These are phyloP conservation scores for grape (Vitis vinifera) DNA, from an alignment of 164 flowering plant species.

Conservation along the genomic window DNA sequence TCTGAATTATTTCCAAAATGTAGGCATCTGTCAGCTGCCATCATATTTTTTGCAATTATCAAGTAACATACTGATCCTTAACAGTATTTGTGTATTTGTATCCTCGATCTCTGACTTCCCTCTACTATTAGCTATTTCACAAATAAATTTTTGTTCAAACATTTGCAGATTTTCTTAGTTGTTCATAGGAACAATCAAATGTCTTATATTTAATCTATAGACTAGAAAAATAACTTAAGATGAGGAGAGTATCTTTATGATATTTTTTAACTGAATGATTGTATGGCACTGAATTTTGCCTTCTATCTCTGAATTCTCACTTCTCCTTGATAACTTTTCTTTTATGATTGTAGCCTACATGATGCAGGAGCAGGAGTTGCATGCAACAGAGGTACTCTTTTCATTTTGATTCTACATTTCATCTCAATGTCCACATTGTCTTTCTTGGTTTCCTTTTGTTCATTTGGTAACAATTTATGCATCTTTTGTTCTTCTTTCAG, in stretches of 20 bases:
- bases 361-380: conserved; percentile 90
- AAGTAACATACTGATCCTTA: too few relatives aligned
- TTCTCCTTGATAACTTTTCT: conserved; percentile 1
- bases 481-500: conserved; percentile 29
- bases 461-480: not conserved
- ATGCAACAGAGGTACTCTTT: conserved; percentile 90
- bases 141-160: not conserved
- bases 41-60: conserved; percentile 1
- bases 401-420: not conserved
- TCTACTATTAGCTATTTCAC: not conserved
- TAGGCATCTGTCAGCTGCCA: not conserved
- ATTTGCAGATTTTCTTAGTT: not conserved
- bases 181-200: too few relatives aligned
- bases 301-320: conserved; percentile 1
- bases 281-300: not conserved
- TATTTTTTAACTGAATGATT: too few relatives aligned
- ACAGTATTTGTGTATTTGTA: too few relatives aligned
- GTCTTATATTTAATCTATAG: too few relatives aligned
- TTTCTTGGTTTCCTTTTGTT: not conserved
- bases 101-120: not conserved
- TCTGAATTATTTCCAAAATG: not conserved
- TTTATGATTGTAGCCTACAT: conserved; percentile 55
- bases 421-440: not conserved
- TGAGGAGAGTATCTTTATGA: too few relatives aligned
- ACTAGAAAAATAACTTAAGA: too few relatives aligned